These are phyloP conservation scores for Tagetes erecta DNA, from an alignment of 129 eudicot genomes.

Conservation along the genomic window DNA sequence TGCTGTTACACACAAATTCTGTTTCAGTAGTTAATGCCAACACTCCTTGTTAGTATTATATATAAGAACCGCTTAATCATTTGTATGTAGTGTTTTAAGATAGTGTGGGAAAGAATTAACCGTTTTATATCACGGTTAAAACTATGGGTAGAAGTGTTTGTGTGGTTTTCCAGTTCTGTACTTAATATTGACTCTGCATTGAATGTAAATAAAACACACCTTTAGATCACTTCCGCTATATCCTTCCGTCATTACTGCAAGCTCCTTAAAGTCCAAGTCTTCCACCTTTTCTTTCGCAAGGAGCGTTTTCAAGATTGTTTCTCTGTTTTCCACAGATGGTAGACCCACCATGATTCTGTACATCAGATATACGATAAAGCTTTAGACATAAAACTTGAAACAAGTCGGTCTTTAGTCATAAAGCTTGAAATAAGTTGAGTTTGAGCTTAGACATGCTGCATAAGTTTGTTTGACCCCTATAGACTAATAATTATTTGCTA, in stretches of 20 bases:
- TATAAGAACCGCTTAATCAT: background rate
- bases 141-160: background rate
- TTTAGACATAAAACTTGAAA: background rate
- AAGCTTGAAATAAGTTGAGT: no score
- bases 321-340: constrained; percentile 82
- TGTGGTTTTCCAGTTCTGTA: background rate
- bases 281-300: constrained; percentile 74
- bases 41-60: constrained; percentile 20
- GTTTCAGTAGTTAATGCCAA: constrained; percentile 50
- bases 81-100: background rate
- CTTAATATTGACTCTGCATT: background rate
- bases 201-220: constrained; percentile 50
- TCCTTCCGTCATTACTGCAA: constrained; percentile 92
- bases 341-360: constrained; percentile 92
- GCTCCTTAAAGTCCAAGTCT: constrained; percentile 75
- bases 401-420: no score
- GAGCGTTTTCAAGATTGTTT: constrained; percentile 81
- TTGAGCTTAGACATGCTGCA: no score
- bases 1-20: constrained; percentile 91
- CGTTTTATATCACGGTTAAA: background rate
- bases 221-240: constrained; percentile 97
- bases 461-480: no score
- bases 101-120: background rate
- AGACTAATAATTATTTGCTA: no score
- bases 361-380: constrained; percentile 4